These are phyloP conservation scores for Kodamaea arcana DNA, from an alignment of 1,139 yeast genomes.

Conservation along the genomic window DNA sequence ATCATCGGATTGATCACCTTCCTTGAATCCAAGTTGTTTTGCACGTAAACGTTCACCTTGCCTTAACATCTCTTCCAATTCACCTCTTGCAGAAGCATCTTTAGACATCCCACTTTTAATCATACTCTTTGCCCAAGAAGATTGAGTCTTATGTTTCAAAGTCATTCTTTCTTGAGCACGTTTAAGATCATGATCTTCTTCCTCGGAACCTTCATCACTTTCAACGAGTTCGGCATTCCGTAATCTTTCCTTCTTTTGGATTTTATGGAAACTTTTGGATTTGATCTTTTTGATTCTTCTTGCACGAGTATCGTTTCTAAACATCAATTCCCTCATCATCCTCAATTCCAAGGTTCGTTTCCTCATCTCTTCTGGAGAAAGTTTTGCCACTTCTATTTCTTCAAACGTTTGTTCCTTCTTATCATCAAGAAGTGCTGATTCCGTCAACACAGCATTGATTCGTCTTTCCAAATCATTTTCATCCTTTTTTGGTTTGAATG, in stretches of 20 bases:
- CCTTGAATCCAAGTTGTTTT: slow-evolving; percentile 68
- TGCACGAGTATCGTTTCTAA: slow-evolving; percentile 88
- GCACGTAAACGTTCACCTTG: slow-evolving; percentile 76
- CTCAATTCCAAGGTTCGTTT: slow-evolving; percentile 80
- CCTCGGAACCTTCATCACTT: slow-evolving; percentile 51
- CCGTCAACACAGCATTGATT: slow-evolving; percentile 56
- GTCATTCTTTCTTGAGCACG: slow-evolving; percentile 93
- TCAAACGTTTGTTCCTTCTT: slow-evolving; percentile 79
- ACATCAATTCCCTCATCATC: slow-evolving; percentile 92
- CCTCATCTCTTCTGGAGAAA: slow-evolving; percentile 75
- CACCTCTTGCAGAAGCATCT: slow-evolving; percentile 78
- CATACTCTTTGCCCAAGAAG: slow-evolving; percentile 90
- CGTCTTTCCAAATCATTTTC: slow-evolving; percentile 64
- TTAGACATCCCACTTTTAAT: slow-evolving; percentile 86
- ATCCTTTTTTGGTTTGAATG: slow-evolving; percentile 32
- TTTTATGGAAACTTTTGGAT: slow-evolving; percentile 82
- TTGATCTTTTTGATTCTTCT: slow-evolving; percentile 90
- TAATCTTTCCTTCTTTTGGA: slow-evolving; percentile 79
- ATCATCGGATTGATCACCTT: slow-evolving; percentile 50
- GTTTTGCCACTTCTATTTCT: slow-evolving; percentile 76
- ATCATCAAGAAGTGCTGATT: slow-evolving; percentile 70
- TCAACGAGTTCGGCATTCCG: slow-evolving; percentile 67
- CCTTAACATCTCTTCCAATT: slow-evolving; percentile 89
- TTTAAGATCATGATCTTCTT: slow-evolving; percentile 64
- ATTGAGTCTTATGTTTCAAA: slow-evolving; percentile 80